A percentile compares a stretch with the other conserved stretches of the same genome.
These are phyloP conservation scores for Fusarium siculi DNA, from an alignment of 2,329 filamentous ascomycete genomes.

Conservation along the genomic window DNA sequence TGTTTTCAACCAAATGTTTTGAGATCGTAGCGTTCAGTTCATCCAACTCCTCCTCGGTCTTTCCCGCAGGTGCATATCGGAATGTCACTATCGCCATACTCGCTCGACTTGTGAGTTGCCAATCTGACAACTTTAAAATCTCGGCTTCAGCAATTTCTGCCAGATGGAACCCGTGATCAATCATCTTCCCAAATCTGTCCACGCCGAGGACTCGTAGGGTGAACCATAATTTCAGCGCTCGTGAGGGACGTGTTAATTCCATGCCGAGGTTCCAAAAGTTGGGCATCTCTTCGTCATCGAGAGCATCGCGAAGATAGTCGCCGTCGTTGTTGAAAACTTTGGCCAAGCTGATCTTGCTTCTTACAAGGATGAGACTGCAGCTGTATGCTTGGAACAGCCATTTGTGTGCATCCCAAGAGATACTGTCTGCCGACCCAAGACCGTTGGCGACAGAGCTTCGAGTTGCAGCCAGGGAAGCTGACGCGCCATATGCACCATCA, in stretches of 20 bases:
- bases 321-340: slow-evolving; percentile 15
- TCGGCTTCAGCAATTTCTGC: not conserved
- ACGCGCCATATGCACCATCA: slow-evolving; percentile 16
- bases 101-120: slow-evolving; percentile 12
- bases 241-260: slow-evolving; percentile 6
- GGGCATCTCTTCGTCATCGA: slow-evolving; percentile 15
- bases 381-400: slow-evolving; percentile 20
- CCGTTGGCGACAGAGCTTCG: not conserved
- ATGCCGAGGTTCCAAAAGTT: slow-evolving; percentile 23
- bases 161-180: slow-evolving; percentile 1
- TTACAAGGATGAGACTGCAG: slow-evolving; percentile 8
- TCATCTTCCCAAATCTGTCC: not conserved
- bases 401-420: slow-evolving; percentile 22
- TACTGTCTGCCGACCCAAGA: slow-evolving; percentile 14
- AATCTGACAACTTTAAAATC: not conserved
- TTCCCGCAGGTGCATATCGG: not conserved
- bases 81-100: slow-evolving; percentile 22
- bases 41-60: not conserved
- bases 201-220: slow-evolving; percentile 12
- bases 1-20: not conserved
- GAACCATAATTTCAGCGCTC: slow-evolving; percentile 15
- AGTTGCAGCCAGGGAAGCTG: not conserved
- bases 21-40: not conserved
- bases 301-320: slow-evolving; percentile 14
- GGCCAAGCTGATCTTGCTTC: not conserved